Percentiles rank a stretch among this genome's conserved stretches.
These are phyloP conservation scores for Wickerhamiella allomyrinae DNA, from an alignment of 805 yeast genomes.

Conservation along the genomic window DNA sequence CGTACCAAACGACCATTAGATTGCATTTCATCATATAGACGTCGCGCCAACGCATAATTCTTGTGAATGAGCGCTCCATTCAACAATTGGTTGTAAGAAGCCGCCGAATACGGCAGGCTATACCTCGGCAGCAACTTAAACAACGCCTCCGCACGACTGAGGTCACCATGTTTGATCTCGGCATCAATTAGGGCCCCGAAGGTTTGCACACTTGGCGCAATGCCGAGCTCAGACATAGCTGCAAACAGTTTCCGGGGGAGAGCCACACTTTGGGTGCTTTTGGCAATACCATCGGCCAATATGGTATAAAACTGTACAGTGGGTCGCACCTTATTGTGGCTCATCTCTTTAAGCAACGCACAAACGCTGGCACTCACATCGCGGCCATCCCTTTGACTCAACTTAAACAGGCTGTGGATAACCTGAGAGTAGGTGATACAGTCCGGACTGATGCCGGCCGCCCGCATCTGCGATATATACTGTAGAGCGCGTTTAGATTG, in stretches of 20 bases:
- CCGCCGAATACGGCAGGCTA: constrained; percentile 18
- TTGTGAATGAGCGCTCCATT: constrained; percentile 14
- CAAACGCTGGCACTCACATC: constrained; percentile 29
- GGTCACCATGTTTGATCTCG: constrained; percentile 19
- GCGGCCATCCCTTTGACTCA: constrained; percentile 29
- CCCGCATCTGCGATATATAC: constrained; percentile 34
- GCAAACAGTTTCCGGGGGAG: constrained; percentile 41
- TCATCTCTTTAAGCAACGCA: constrained; percentile 31
- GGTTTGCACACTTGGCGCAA: constrained; percentile 18
- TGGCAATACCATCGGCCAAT: constrained; percentile 39
- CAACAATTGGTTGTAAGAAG: constrained; percentile 23
- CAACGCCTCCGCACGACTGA: constrained; percentile 13
- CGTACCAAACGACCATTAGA: neutral
- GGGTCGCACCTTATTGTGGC: constrained; percentile 25
- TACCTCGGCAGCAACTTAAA: constrained; percentile 15
- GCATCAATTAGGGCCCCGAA: constrained; percentile 22
- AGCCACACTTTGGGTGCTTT: constrained; percentile 31
- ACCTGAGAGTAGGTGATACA: constrained; percentile 48
- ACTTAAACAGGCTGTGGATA: constrained; percentile 39
- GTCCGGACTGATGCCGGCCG: constrained; percentile 35
- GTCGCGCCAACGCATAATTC: constrained; percentile 13
- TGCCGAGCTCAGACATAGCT: constrained; percentile 25
- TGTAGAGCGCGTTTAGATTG: constrained; percentile 34
- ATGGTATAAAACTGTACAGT: constrained; percentile 37
- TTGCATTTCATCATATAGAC: constrained; percentile 12